Conservation (phyloP, 495 filamentous ascomycete genomes). For the Durotheca rogersii region DNA sequence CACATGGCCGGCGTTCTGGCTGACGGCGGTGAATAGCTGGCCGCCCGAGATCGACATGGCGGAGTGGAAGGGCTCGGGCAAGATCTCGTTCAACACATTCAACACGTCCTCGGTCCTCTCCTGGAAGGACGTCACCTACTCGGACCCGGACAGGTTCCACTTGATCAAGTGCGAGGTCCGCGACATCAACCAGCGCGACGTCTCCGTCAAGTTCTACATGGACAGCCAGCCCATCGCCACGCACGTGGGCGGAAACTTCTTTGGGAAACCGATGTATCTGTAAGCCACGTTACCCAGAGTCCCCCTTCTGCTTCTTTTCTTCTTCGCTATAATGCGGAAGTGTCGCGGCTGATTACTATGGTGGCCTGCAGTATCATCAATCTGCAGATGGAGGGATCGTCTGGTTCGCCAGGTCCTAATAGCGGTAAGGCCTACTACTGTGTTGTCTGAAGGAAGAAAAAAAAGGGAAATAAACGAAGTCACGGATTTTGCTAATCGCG, state of each 20-base stretch:
- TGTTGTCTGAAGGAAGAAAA: too few species aligned
- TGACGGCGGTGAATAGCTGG: conserved; percentile 61
- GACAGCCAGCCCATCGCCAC: conserved; percentile 51
- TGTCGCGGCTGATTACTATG: conserved; percentile 3
- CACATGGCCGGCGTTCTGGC: conserved; percentile 65
- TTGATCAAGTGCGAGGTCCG: conserved; percentile 52
- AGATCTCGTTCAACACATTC: conserved; percentile 63
- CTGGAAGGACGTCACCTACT: conserved; percentile 52
- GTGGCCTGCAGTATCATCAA: conserved; percentile 46
- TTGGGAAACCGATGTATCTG: conserved; percentile 52
- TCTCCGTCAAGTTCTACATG: conserved; percentile 55
- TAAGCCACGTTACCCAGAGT: too few species aligned
- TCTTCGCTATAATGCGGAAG: background rate
- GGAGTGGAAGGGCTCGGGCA: conserved; percentile 63
- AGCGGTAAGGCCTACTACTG: conserved; percentile 34
- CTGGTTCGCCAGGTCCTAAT: conserved; percentile 48
- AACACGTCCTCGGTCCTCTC: conserved; percentile 53
- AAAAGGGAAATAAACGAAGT: too few species aligned
- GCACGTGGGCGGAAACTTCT: conserved; percentile 53
- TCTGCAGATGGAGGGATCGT: conserved; percentile 53
- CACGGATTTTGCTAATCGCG: too few species aligned
- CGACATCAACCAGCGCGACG: conserved; percentile 55
- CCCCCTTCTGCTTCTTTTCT: background rate
- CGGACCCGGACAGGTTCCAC: conserved; percentile 50
- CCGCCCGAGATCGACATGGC: conserved; percentile 64